Percentiles rank a stretch among this genome's conserved stretches.
Conservation (phyloP, 352 stramenopile species). For the Pythium insidiosum region DNA sequence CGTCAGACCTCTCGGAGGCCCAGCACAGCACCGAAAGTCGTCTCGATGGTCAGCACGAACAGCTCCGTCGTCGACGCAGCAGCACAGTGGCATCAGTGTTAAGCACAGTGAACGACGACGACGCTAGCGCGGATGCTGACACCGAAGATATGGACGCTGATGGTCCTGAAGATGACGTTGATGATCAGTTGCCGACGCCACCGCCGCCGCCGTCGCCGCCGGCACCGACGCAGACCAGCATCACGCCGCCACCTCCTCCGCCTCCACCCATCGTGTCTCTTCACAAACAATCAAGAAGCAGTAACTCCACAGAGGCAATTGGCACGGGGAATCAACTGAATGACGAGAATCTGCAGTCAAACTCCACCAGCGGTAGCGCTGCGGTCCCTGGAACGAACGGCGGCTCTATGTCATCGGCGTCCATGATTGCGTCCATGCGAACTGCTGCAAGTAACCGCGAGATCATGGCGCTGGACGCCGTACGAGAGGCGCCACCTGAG, state of each 20-base stretch:
- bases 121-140: slow-evolving; percentile 13
- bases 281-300: slow-evolving; percentile 29
- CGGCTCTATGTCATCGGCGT: too few relatives aligned
- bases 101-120: slow-evolving; percentile 8
- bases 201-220: slow-evolving; percentile 29
- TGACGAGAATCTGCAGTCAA: too few relatives aligned
- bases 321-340: too few relatives aligned
- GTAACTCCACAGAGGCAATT: too few relatives aligned
- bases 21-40: too few relatives aligned
- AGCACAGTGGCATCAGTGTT: slow-evolving; percentile 5
- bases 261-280: slow-evolving; percentile 55
- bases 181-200: slow-evolving; percentile 26
- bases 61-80: too few relatives aligned
- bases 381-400: too few relatives aligned
- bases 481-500: slow-evolving; percentile 27
- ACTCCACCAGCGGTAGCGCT: too few relatives aligned
- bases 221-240: slow-evolving; percentile 19
- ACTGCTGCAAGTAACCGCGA: slow-evolving; percentile 62
- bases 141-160: slow-evolving; percentile 13
- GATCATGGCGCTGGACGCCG: slow-evolving; percentile 46
- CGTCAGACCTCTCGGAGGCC: too few relatives aligned
- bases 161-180: slow-evolving; percentile 12
- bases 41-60: too few relatives aligned
- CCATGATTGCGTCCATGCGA: slow-evolving; percentile 60
- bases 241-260: slow-evolving; percentile 34